A percentile compares a stretch with the other conserved stretches of the same genome.
Evolutionary conservation across 139 green algal species (phyloP).

Genomic region (Spirogloea muscicola): DNA sequence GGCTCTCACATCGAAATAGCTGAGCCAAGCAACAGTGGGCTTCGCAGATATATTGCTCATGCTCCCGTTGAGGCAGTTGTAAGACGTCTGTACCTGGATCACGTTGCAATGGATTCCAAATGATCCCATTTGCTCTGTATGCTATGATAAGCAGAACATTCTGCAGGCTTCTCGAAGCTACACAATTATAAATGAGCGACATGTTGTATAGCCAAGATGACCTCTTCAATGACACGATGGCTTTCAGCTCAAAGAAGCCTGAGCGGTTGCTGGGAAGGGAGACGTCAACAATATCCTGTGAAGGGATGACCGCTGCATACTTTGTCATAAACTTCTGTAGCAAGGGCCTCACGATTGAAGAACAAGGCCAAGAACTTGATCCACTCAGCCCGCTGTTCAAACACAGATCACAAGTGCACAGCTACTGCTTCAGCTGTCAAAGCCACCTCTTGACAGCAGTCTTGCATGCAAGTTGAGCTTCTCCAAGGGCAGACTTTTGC

Average conservation of each 20-base stretch:
- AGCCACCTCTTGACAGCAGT: not conserved
- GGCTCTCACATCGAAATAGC: not conserved
- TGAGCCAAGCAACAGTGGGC: conserved; percentile 13
- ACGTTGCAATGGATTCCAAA: too few relatives aligned
- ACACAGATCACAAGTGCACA: not conserved
- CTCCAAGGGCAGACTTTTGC: not conserved
- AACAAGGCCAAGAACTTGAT: conserved; percentile 47
- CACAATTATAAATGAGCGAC: too few relatives aligned
- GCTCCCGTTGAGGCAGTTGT: conserved; percentile 11
- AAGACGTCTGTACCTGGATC: conserved; percentile 13
- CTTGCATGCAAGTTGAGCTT: not conserved
- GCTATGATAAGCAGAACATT: too few relatives aligned
- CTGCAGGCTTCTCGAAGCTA: too few relatives aligned
- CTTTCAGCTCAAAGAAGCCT: too few relatives aligned
- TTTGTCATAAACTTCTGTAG: conserved; percentile 18
- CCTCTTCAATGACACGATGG: too few relatives aligned
- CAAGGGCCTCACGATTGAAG: conserved; percentile 40
- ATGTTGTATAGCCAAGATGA: too few relatives aligned
- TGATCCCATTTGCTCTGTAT: too few relatives aligned
- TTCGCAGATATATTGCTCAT: not conserved
- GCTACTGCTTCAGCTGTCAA: not conserved
- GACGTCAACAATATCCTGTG: too few relatives aligned
- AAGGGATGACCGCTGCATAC: too few relatives aligned
- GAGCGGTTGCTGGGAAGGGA: too few relatives aligned
- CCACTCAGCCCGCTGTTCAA: conserved; percentile 28